Conservation (phyloP, 2,329 filamentous ascomycete species). For the Fusarium brachygibbosum region DNA sequence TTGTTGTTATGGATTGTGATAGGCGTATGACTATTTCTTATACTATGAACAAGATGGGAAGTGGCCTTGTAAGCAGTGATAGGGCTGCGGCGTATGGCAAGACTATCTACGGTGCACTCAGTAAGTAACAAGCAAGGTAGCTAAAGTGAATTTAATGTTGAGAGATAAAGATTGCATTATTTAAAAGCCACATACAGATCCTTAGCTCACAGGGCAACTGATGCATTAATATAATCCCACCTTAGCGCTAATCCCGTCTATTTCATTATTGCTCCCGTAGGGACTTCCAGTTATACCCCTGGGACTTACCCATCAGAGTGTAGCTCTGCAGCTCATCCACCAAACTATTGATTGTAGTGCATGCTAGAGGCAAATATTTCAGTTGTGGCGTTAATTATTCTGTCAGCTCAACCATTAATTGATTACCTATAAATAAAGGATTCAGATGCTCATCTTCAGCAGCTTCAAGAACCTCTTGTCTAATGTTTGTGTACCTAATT, state of each 20-base stretch:
- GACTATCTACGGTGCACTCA: background rate
- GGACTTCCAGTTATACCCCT: background rate
- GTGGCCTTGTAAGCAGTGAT: conserved; percentile 11
- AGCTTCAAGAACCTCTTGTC: background rate
- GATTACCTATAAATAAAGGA: background rate
- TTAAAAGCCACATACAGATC: too few species aligned
- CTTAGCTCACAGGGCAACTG: too few species aligned
- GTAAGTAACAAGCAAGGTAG: too few species aligned
- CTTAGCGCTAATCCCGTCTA: too few species aligned
- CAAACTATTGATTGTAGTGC: conserved; percentile 6
- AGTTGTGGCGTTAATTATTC: background rate
- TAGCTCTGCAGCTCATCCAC: background rate
- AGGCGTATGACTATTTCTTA: conserved; percentile 14
- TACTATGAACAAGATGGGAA: conserved; percentile 16
- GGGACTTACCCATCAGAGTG: background rate
- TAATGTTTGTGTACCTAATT: background rate
- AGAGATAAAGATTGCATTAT: too few species aligned
- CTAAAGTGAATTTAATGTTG: too few species aligned
- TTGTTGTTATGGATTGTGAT: conserved; percentile 7
- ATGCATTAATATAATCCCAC: too few species aligned
- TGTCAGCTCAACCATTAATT: background rate
- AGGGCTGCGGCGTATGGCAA: conserved; percentile 4
- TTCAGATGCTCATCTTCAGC: background rate
- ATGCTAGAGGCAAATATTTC: background rate
- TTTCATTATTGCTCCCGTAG: too few species aligned